Evolutionary conservation across 225 moss, liverwort and hornwort genomes (phyloP).

Genomic region (Pseudoscleropodium purum): DNA sequence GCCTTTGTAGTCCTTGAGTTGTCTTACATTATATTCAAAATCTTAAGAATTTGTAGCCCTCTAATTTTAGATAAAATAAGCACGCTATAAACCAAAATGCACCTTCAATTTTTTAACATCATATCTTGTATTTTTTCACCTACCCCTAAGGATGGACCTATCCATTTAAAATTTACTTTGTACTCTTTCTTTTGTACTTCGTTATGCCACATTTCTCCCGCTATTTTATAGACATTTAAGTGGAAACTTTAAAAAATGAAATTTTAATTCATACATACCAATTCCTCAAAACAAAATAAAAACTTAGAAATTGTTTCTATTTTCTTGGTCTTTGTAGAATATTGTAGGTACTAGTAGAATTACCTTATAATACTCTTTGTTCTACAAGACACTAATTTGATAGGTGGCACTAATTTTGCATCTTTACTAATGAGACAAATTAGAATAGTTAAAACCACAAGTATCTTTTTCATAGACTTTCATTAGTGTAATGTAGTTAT

Average conservation of each 20-base stretch:
- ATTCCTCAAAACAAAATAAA: fast-evolving
- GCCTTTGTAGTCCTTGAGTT: not conserved
- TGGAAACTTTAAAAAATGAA: not conserved
- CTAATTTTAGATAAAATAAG: not conserved
- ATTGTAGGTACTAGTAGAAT: not conserved
- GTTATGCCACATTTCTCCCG: not conserved
- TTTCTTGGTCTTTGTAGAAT: not conserved
- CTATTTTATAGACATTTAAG: not conserved
- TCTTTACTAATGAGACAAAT: not conserved
- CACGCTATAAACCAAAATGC: not conserved
- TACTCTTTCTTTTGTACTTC: not conserved
- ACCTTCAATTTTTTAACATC: not conserved
- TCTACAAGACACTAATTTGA: not conserved
- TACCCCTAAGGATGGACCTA: too few relatives aligned
- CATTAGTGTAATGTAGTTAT: too few relatives aligned
- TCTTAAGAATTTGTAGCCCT: not conserved
- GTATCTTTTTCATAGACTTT: not conserved
- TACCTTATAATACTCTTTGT: not conserved
- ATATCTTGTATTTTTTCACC: not conserved
- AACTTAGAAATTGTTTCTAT: not conserved
- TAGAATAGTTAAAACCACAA: not conserved
- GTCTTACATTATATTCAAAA: not conserved
- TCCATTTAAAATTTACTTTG: not conserved
- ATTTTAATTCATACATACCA: not conserved
- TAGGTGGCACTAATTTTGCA: not conserved